Evolutionary conservation across 768 basidiomycete species (phyloP), one percentile per base, ranked within the genome.

Genomic region (Boletus bicolor): DNA sequence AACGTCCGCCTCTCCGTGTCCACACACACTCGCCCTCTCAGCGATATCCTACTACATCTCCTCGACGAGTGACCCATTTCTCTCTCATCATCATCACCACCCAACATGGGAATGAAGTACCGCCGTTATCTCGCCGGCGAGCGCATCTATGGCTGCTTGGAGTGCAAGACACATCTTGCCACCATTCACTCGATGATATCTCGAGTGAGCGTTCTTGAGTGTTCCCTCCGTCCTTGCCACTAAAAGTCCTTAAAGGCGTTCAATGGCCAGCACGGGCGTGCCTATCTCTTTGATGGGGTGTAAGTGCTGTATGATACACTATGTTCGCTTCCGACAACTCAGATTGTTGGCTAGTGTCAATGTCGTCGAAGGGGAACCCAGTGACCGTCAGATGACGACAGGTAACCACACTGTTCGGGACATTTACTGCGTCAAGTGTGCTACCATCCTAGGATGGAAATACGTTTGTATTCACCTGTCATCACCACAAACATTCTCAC

Each of bases 381-480:
- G 82, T 68, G 96, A 98, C 70, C 82, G 97, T 58, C 84, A 86
- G 55, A 99, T 98, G 96, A 95, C 94, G 32, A 99, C 96, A 21
- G 96, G 96, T 21, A 85, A 90, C 64, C 97, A 99, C 75, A 91
- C 89, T 28, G 96, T 99, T 35, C 86, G 96, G 54, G 96, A 99
- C 71, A 93, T 98, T 59, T 91, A 83, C 73, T 99, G 96, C 73
- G 76, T 79, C 78, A 96, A 95, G 72, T 99, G 96, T 73, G 82
- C 84, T 56, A 82, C 82, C 48, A 83, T 80, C 17, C 80, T 99
- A 34, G 96, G 96, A 53, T 98, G 97, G 96, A 98, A 98, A 93
- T 99, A 99, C 72, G 97, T 92, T 69, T 39, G 65, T 67, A 36
- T 26, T 24, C 35, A 2, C 35, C 10, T 49, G 28, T 51, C 34